These are phyloP conservation scores for Melocanna baccifera DNA, from an alignment of 176 grass and related monocot genomes.

Conservation along the genomic window DNA sequence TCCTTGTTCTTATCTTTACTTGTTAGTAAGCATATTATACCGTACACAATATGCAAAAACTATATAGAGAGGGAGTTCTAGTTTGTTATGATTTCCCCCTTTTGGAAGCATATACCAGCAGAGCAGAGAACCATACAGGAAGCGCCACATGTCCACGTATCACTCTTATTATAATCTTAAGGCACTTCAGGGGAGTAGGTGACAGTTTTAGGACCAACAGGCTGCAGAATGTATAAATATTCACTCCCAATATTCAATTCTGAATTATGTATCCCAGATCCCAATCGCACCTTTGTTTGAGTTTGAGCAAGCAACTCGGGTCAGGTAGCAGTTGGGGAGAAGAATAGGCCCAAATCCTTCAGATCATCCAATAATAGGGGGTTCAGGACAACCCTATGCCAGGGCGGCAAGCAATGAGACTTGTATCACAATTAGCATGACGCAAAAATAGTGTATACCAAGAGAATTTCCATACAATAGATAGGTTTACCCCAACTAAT, in stretches of 20 bases:
- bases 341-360: conserved; percentile 32
- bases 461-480: conserved; percentile 25
- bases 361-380: background rate
- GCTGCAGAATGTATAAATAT: conserved; percentile 10
- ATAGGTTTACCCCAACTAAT: conserved; percentile 27
- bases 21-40: too few species aligned
- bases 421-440: conserved; percentile 2
- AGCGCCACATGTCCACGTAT: background rate
- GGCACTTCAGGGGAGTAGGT: conserved; percentile 31
- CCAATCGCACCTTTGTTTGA: conserved; percentile 14
- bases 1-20: too few species aligned
- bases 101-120: too few species aligned
- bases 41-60: too few species aligned
- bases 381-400: conserved; percentile 28
- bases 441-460: background rate
- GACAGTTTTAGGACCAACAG: conserved; percentile 39
- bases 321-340: conserved; percentile 36
- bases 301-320: background rate
- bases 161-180: background rate
- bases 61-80: too few species aligned
- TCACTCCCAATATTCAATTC: conserved; percentile 20
- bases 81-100: too few species aligned
- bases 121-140: background rate
- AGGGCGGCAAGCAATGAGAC: conserved; percentile 29
- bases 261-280: background rate